Evolutionary conservation across 768 basidiomycete species (phyloP).

Genomic region (Suillus spraguei): DNA sequence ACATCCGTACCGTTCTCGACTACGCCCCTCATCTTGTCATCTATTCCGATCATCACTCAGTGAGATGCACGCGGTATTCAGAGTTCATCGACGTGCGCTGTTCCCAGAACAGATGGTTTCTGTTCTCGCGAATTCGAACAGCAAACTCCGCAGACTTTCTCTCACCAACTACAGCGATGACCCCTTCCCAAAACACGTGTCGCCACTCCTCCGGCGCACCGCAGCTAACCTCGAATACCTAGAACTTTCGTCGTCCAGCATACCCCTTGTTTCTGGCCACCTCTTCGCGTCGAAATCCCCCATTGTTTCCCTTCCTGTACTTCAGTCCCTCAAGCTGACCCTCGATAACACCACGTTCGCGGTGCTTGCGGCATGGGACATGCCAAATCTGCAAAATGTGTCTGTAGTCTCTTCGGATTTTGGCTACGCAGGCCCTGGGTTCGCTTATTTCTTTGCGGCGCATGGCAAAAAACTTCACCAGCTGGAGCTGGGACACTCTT

Average conservation of each 20-base stretch:
- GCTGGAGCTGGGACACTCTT: conserved; percentile 74
- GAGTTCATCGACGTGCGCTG: conserved; percentile 45
- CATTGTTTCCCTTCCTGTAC: conserved; percentile 52
- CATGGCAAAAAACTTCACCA: conserved; percentile 65
- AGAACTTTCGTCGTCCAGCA: conserved; percentile 62
- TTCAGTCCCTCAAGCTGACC: conserved; percentile 70
- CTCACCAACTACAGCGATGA: conserved; percentile 77
- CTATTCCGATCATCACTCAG: conserved; percentile 65
- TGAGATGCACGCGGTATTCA: conserved; percentile 55
- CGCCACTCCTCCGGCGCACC: conserved; percentile 51
- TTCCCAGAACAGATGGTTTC: conserved; percentile 60
- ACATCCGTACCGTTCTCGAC: conserved; percentile 70
- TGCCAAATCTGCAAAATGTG: conserved; percentile 64
- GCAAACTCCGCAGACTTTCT: conserved; percentile 56
- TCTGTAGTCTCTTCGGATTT: conserved; percentile 75
- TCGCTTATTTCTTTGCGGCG: conserved; percentile 63
- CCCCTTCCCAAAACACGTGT: conserved; percentile 56
- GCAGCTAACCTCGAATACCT: conserved; percentile 64
- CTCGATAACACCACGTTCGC: conserved; percentile 73
- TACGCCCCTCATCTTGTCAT: conserved; percentile 59
- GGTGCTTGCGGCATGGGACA: conserved; percentile 64
- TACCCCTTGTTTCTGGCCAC: conserved; percentile 42
- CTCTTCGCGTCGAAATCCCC: conserved; percentile 20
- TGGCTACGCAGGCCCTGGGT: conserved; percentile 65
- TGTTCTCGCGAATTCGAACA: conserved; percentile 56